Evolutionary conservation across 768 basidiomycete species (phyloP), one percentile per base, ranked within the genome.

Genomic region (Psilocybe tampanensis): DNA sequence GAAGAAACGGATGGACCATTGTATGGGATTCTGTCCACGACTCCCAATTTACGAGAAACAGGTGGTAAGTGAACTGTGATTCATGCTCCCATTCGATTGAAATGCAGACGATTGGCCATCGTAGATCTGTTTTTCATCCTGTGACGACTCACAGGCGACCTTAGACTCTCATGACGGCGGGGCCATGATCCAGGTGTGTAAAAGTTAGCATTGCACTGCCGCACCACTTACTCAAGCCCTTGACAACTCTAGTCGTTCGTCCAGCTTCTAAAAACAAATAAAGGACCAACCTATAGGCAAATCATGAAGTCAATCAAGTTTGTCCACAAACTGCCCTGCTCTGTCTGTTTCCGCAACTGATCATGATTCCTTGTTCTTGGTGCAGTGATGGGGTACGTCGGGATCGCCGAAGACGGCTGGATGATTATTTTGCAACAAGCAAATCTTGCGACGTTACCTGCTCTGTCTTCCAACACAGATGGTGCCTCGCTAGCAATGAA

Each of bases 91-190:
- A 18, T 15, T 15, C 43, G 42, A 22, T 52, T 32, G 34, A 12
- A 8, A 23, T 15, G 17, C 13, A 12, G 15, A 24, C n/a, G 13
- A 8, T 29, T 23, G 18, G 13, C 12, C 21, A 32, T 9, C 23
- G 11, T 44, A 62, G 61, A 45, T 59, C 19, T 62, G 58, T 39
- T 56, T 62, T 8, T 62, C 61, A 2, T 58, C 61, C 4, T 58
- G 57, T 32, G 52, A 48, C 13, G 61, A 62, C 23, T 59, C 57
- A 11, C 57, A 59, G 13, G 26, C 15, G 2, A 42, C 21, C 6
- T 13, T 26, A 7, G 52, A 59, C 19, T 18, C 8, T 24, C 8
- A 36, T 8, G 15, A 41, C 9, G 26, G 44, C 13, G 52, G 36
- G 8, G 15, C 47, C 8, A 52, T 59, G 45, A 54, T 32, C 3